Evolutionary conservation across 2,329 filamentous ascomycete species (phyloP).

Genomic region (Aspergillus thermomutatus): DNA sequence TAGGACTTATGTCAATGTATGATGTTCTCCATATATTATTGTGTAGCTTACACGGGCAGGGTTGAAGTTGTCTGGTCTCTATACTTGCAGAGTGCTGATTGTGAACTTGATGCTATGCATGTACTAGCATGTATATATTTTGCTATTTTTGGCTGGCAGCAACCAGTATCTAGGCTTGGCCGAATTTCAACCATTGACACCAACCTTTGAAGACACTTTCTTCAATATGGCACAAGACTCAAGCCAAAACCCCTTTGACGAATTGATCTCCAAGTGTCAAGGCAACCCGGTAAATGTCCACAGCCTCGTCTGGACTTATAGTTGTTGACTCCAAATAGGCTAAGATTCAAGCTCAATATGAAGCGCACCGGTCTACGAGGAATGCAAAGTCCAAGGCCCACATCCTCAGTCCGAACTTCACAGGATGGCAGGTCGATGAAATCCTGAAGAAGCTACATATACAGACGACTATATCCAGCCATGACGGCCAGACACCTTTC

Average conservation of each 20-base stretch:
- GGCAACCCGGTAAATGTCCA: slow-evolving; percentile 59
- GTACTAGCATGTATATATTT: background rate
- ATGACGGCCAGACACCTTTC: slow-evolving; percentile 64
- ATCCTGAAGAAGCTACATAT: slow-evolving; percentile 67
- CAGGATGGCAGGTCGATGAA: slow-evolving; percentile 70
- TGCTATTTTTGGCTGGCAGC: background rate
- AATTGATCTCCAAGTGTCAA: slow-evolving; percentile 65
- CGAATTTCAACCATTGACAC: background rate
- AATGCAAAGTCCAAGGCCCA: slow-evolving; percentile 73
- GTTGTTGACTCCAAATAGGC: slow-evolving; percentile 7
- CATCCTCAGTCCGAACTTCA: slow-evolving; percentile 66
- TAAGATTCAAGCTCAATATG: slow-evolving; percentile 68
- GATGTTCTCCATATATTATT: background rate
- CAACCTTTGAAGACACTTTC: background rate
- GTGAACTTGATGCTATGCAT: background rate
- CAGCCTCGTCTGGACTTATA: background rate
- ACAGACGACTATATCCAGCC: slow-evolving; percentile 31
- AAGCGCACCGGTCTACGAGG: slow-evolving; percentile 68
- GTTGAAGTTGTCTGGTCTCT: background rate
- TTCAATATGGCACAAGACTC: background rate
- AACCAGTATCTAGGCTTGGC: background rate
- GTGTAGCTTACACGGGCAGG: background rate
- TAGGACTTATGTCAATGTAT: background rate
- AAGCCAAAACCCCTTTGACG: slow-evolving; percentile 66
- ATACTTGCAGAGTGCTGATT: background rate